Evolutionary conservation across 2,329 filamentous ascomycete genomes (phyloP).

Genomic region (Camptophora hylomeconis): DNA sequence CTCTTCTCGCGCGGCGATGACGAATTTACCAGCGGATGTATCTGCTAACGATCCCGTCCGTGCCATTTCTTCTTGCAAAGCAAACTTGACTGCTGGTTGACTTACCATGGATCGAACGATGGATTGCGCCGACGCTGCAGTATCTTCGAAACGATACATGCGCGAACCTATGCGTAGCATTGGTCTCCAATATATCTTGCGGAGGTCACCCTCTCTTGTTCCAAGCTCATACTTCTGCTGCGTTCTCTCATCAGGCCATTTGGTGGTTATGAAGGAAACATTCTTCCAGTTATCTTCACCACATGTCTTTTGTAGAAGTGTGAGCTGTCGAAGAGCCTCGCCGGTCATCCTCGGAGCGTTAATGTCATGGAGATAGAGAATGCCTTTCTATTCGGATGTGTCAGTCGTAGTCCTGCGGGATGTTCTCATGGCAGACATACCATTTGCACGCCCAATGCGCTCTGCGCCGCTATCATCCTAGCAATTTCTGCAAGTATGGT

Average conservation of each 20-base stretch:
- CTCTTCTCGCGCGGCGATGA: not conserved
- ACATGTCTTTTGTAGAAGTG: slow-evolving; percentile 19
- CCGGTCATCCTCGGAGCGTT: slow-evolving; percentile 18
- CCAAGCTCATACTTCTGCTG: slow-evolving; percentile 6
- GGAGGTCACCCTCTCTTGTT: slow-evolving; percentile 8
- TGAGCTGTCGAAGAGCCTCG: slow-evolving; percentile 12
- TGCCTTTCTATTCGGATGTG: too few species aligned
- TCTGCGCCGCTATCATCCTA: slow-evolving; percentile 16
- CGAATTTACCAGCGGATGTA: not conserved
- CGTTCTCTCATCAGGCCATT: slow-evolving; percentile 16
- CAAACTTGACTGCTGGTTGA: slow-evolving; percentile 5
- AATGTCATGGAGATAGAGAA: slow-evolving; percentile 25
- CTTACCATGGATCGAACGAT: slow-evolving; percentile 9
- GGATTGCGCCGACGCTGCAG: slow-evolving; percentile 6
- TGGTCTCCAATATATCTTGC: slow-evolving; percentile 10
- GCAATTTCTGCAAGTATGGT: slow-evolving; percentile 22
- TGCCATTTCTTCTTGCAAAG: not conserved
- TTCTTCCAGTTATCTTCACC: slow-evolving; percentile 15
- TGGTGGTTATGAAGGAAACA: slow-evolving; percentile 16
- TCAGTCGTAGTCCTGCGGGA: too few species aligned
- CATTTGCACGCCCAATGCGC: slow-evolving; percentile 15
- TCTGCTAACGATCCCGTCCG: not conserved
- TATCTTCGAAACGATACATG: slow-evolving; percentile 7
- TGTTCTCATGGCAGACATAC: too few species aligned
- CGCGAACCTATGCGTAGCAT: slow-evolving; percentile 8